These are phyloP conservation scores for Debaryomycetaceae sp. DNA, from an alignment of 1,139 yeast genomes.

Conservation along the genomic window DNA sequence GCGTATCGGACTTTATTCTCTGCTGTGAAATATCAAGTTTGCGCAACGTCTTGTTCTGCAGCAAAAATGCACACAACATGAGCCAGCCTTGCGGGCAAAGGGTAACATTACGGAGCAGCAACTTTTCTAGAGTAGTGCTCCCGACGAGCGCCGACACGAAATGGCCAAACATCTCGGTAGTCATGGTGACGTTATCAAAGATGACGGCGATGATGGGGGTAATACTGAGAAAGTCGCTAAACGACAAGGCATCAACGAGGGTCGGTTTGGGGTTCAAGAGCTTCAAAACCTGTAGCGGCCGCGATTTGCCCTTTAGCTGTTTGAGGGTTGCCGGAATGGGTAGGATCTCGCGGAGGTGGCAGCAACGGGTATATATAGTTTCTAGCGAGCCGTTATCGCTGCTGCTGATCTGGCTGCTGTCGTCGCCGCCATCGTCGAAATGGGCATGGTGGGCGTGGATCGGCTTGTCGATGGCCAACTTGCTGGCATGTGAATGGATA, in stretches of 20 bases:
- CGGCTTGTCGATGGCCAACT: slow-evolving; percentile 41
- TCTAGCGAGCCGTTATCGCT: slow-evolving; percentile 37
- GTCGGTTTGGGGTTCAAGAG: slow-evolving; percentile 88
- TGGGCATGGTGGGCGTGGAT: slow-evolving; percentile 60
- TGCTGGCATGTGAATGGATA: slow-evolving; percentile 6
- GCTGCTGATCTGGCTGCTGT: slow-evolving; percentile 3
- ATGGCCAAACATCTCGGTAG: slow-evolving; percentile 70
- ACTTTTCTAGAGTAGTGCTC: slow-evolving; percentile 51
- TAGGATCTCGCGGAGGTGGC: slow-evolving; percentile 82
- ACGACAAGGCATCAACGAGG: slow-evolving; percentile 75
- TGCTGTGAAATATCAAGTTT: slow-evolving; percentile 79
- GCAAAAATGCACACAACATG: slow-evolving; percentile 59
- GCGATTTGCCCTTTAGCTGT: slow-evolving; percentile 66
- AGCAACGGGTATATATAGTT: slow-evolving; percentile 77
- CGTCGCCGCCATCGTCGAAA: slow-evolving; percentile 24
- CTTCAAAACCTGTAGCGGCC: slow-evolving; percentile 68
- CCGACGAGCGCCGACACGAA: slow-evolving; percentile 51
- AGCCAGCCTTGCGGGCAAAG: slow-evolving; percentile 67
- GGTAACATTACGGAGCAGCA: slow-evolving; percentile 71
- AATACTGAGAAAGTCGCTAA: slow-evolving; percentile 77
- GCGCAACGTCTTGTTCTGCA: slow-evolving; percentile 43
- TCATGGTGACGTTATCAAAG: slow-evolving; percentile 73
- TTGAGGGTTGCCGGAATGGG: slow-evolving; percentile 88
- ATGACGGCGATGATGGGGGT: slow-evolving; percentile 71
- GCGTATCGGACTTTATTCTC: slow-evolving; percentile 42